Evolutionary conservation across 1,139 yeast species (phyloP), one percentile per base, ranked within the genome.

Genomic region (Suhomyces panamericanus): DNA sequence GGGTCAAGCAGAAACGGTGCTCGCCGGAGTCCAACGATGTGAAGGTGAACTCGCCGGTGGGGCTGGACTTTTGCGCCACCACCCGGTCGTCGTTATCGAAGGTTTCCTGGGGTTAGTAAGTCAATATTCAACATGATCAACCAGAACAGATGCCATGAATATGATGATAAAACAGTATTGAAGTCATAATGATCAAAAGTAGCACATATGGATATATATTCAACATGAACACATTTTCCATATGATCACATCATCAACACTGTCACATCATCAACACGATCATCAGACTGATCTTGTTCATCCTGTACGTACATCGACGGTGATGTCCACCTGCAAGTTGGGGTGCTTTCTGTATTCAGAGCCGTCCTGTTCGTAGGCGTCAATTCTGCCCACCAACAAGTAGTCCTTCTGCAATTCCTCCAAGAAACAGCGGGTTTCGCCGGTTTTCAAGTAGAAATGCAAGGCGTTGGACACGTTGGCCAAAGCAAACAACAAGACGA

Each of bases 1-100:
- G 79, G 11, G 69, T 69, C 57, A 75, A 64, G 55, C 80, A 75
- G 63, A 75, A 69, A 55, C 67, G 73, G 62, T 75, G 79, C 57
- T 74, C 79, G 48, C 80, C 80, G 14, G 70, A 54, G 38, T 72
- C 79, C 34, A 47, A 24, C n/a, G 58, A 55, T 16, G 56, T 53
- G 53, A 54, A 62, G 34, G 76, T 66, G 56, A 74, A 71, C 35
- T 70, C 75, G 17, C 77, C 78, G 39, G 57, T 53, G 17, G 77
- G 63, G 9, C 65, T 50, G 8, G 74, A 67, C 51, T 62, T 71
- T 54, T 73, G 78, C 51, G 62, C 57, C 35, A 68, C 73, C 35
- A 74, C 78, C 49, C 68, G 58, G 51, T 74, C 73, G 60, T 74
- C 69, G 53, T 73, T 73, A 59, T 74, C 78, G 47, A 75, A 75